Percentiles rank a stretch among this genome's conserved stretches.
Evolutionary conservation across 495 filamentous ascomycete species (phyloP).

Genomic region (Annulohypoxylon nitens): DNA sequence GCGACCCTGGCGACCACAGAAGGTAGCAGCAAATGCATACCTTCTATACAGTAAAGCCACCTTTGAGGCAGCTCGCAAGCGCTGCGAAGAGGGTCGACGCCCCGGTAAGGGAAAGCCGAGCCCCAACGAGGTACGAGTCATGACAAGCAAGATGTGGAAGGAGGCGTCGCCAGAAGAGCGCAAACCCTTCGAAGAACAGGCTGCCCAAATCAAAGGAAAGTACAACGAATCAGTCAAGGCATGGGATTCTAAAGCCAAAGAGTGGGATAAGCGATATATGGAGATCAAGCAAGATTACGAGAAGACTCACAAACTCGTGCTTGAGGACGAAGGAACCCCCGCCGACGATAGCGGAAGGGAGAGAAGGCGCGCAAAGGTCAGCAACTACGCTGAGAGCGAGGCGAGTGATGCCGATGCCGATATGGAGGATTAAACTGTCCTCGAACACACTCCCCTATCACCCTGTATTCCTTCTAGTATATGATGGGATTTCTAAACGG

Average conservation of each 20-base stretch:
- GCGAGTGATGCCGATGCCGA: constrained; percentile 50
- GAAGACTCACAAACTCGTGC: constrained; percentile 65
- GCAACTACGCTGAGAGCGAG: constrained; percentile 58
- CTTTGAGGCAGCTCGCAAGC: constrained; percentile 78
- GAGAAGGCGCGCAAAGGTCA: constrained; percentile 51
- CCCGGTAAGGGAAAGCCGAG: constrained; percentile 73
- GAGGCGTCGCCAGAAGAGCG: constrained; percentile 75
- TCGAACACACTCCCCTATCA: not conserved
- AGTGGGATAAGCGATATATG: constrained; percentile 77
- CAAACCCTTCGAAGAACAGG: constrained; percentile 79
- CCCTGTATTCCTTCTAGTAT: not conserved
- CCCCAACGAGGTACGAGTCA: constrained; percentile 84
- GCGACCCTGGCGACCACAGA: constrained; percentile 75
- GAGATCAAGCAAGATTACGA: constrained; percentile 74
- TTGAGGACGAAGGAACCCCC: constrained; percentile 40
- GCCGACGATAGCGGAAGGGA: constrained; percentile 42
- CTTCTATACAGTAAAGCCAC: constrained; percentile 83
- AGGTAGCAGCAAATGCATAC: constrained; percentile 78
- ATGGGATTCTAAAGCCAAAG: constrained; percentile 68
- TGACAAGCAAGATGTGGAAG: constrained; percentile 90
- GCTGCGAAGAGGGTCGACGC: constrained; percentile 76
- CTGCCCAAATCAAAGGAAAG: constrained; percentile 72
- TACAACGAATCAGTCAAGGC: constrained; percentile 69
- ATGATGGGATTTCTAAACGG: not conserved
- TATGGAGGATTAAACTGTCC: constrained; percentile 14